Evolutionary conservation across 768 basidiomycete genomes (phyloP).

Genomic region (Saitozyma podzolica): DNA sequence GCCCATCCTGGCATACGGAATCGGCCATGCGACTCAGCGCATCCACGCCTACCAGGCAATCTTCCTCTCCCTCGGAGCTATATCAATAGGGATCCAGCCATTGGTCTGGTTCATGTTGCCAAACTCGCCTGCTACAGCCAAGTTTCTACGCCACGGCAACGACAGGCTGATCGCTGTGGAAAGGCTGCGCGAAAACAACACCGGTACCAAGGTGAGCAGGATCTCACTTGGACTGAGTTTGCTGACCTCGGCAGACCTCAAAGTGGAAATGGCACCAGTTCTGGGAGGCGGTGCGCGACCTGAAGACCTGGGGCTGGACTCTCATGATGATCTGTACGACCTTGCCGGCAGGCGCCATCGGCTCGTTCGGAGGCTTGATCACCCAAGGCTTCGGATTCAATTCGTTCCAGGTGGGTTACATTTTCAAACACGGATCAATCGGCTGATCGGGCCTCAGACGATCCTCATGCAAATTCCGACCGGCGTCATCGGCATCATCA

Average conservation of each 20-base stretch:
- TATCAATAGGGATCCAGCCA: slow-evolving; percentile 32
- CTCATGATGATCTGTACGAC: slow-evolving; percentile 40
- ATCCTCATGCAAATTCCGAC: too few species aligned
- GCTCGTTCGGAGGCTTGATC: slow-evolving; percentile 40
- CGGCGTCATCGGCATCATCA: too few species aligned
- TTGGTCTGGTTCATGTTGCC: slow-evolving; percentile 40
- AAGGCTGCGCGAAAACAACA: slow-evolving; percentile 44
- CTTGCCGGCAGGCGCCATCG: slow-evolving; percentile 35
- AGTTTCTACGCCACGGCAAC: slow-evolving; percentile 42
- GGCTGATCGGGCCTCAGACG: too few species aligned
- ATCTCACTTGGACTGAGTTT: too few species aligned
- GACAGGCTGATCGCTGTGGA: too few species aligned
- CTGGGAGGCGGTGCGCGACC: slow-evolving; percentile 38
- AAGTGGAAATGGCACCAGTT: slow-evolving; percentile 42
- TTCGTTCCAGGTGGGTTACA: slow-evolving; percentile 35
- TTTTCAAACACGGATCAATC: slow-evolving; percentile 39
- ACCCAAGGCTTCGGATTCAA: slow-evolving; percentile 34
- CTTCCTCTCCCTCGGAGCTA: slow-evolving; percentile 40
- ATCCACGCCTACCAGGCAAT: slow-evolving; percentile 42
- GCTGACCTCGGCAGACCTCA: slow-evolving; percentile 8
- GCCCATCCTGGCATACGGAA: slow-evolving; percentile 30
- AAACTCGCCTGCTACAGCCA: slow-evolving; percentile 43
- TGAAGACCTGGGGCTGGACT: slow-evolving; percentile 41
- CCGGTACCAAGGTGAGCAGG: slow-evolving; percentile 35
- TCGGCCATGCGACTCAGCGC: slow-evolving; percentile 18